Conservation (phyloP, 305 asterid species). For the Rubia peregrina region DNA sequence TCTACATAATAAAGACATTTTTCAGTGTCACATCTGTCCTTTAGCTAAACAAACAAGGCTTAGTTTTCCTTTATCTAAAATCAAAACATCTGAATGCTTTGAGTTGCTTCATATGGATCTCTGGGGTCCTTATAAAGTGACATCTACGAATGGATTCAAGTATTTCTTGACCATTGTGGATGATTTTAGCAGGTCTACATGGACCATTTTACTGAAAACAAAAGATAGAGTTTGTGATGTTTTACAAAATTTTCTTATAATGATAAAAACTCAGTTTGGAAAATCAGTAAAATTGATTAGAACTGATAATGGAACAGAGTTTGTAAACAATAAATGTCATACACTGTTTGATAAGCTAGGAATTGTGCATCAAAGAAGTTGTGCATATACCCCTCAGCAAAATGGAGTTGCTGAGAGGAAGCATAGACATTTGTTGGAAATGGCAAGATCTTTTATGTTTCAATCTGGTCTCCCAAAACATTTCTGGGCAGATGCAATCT, state of each 20-base stretch:
- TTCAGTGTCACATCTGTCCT: neutral
- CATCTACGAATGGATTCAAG: neutral
- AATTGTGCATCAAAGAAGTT: neutral
- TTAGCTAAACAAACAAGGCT: neutral
- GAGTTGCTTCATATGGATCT: neutral
- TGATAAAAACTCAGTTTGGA: neutral
- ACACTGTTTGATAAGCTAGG: neutral
- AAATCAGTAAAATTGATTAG: rapidly evolving
- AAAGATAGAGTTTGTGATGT: no score
- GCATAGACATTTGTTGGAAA: neutral
- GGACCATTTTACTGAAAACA: neutral
- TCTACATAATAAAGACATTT: no score
- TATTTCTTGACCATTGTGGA: neutral
- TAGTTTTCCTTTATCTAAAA: no score
- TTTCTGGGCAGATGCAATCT: neutral
- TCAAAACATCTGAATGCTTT: neutral
- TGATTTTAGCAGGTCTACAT: neutral
- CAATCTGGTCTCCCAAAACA: neutral
- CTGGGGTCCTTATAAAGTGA: neutral
- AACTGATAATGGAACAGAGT: neutral
- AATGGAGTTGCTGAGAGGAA: neutral
- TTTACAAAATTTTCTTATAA: no score
- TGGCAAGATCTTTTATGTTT: neutral
- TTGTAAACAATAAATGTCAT: neutral
- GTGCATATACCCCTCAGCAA: neutral